phyloP scores from a whole-genome alignment of 805 yeast species.

The Metschnikowia sp. region DNA sequence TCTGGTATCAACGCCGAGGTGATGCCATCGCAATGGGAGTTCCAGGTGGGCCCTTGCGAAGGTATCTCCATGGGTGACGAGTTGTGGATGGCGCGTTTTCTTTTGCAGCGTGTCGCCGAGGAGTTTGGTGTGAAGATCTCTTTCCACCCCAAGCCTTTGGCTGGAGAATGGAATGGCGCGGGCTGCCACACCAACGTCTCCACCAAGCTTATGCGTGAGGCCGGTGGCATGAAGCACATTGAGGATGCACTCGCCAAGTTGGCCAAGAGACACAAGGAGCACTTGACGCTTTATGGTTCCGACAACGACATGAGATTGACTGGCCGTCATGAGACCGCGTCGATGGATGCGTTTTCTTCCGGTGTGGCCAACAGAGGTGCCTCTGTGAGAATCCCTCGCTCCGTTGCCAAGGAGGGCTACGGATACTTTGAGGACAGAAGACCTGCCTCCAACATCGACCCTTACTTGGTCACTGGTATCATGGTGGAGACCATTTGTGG shows the following conservation, averaged over 20 bases:
- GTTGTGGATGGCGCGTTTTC: constrained; percentile 93
- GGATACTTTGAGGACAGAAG: constrained; percentile 99
- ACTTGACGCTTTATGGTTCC: constrained; percentile 89
- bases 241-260: constrained; percentile 91
- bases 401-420: constrained; percentile 95
- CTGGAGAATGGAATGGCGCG: constrained; percentile 99
- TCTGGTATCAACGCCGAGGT: constrained; percentile 99
- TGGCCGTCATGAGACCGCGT: constrained; percentile 98
- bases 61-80: constrained; percentile 98
- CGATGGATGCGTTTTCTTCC: constrained; percentile 82
- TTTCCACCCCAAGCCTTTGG: constrained; percentile 98
- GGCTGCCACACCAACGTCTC: constrained; percentile 99
- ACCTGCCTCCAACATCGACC: constrained; percentile 99
- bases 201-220: constrained; percentile 82
- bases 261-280: constrained; percentile 95
- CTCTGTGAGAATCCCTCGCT: constrained; percentile 97
- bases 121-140: constrained; percentile 98
- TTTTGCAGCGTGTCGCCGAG: constrained; percentile 93
- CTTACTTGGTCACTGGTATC: constrained; percentile 97
- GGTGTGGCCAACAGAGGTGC: constrained; percentile 99
- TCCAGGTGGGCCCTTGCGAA: constrained; percentile 97
- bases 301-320: constrained; percentile 95
- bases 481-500: constrained; percentile 97
- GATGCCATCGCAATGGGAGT: constrained; percentile 99
- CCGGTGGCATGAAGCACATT: constrained; percentile 95